Evolutionary conservation across 164 flowering plant genomes (phyloP).

Genomic region (Platanus orientalis): DNA sequence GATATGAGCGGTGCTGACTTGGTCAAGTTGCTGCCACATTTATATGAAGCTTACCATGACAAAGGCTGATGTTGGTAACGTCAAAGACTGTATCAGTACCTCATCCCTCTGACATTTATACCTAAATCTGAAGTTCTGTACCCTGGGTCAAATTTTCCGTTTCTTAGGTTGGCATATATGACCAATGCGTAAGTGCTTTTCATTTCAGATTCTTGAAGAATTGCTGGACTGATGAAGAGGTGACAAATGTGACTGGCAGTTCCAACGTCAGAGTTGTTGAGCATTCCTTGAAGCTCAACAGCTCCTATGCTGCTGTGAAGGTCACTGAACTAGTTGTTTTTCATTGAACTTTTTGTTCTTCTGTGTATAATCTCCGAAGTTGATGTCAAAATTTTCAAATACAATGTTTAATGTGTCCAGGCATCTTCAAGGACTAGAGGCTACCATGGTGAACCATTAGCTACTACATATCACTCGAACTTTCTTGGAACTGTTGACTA

Average conservation of each 20-base stretch:
- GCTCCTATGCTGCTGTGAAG: slow-evolving; percentile 54
- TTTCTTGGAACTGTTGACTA: slow-evolving; percentile 79
- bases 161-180: neutral
- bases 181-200: neutral
- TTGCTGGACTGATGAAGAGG: slow-evolving; percentile 53
- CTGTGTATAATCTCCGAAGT: neutral
- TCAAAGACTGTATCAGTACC: too few relatives aligned
- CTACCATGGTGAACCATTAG: slow-evolving; percentile 58
- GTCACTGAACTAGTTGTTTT: slow-evolving; percentile 18
- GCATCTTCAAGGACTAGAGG: slow-evolving; percentile 39
- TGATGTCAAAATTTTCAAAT: neutral
- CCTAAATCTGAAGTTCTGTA: too few relatives aligned
- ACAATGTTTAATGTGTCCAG: slow-evolving; percentile 20
- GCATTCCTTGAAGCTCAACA: slow-evolving; percentile 53
- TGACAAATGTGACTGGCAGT: slow-evolving; percentile 47
- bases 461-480: slow-evolving; percentile 64
- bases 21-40: neutral
- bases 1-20: neutral
- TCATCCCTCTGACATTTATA: too few relatives aligned
- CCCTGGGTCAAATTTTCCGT: neutral
- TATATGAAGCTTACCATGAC: neutral
- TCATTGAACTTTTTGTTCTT: neutral
- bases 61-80: neutral
- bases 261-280: slow-evolving; percentile 21
- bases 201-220: slow-evolving; percentile 30